A percentile compares a stretch with the other conserved stretches of the same genome.
Conservation (phyloP, 2,329 filamentous ascomycete species). For the Monosporascus sp. region DNA sequence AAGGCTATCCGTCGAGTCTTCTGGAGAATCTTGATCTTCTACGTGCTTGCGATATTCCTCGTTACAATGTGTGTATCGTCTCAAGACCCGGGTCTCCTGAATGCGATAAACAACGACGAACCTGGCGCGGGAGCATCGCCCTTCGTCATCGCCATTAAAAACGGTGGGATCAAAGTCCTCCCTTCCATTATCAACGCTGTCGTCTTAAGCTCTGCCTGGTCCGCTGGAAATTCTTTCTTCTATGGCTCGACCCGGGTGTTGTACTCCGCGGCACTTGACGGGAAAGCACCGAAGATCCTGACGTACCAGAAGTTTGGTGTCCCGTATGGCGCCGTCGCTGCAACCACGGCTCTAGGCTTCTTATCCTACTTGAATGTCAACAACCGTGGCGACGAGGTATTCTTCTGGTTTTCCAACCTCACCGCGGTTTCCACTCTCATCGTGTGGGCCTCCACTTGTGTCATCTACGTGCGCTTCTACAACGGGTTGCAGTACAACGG, state of each 20-base stretch:
- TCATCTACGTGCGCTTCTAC: slow-evolving; percentile 66
- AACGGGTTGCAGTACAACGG: slow-evolving; percentile 60
- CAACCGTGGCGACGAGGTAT: slow-evolving; percentile 38
- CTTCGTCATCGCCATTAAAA: slow-evolving; percentile 60
- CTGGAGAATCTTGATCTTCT: slow-evolving; percentile 62
- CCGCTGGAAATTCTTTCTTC: slow-evolving; percentile 27
- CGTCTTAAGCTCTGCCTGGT: slow-evolving; percentile 43
- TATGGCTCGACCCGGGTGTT: slow-evolving; percentile 28
- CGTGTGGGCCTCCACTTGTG: slow-evolving; percentile 61
- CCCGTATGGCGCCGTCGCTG: slow-evolving; percentile 51
- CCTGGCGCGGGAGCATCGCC: slow-evolving; percentile 38
- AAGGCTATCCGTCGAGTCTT: slow-evolving; percentile 64
- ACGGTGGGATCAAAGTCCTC: slow-evolving; percentile 55
- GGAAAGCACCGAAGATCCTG: slow-evolving; percentile 46
- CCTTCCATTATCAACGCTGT: slow-evolving; percentile 64
- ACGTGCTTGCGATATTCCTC: slow-evolving; percentile 57
- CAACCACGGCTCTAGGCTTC: slow-evolving; percentile 56
- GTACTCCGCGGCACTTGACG: slow-evolving; percentile 43
- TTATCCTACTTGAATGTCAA: slow-evolving; percentile 60
- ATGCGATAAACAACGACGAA: slow-evolving; percentile 20
- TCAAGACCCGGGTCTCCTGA: slow-evolving; percentile 24
- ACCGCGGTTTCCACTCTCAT: slow-evolving; percentile 66
- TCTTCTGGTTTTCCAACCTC: slow-evolving; percentile 43
- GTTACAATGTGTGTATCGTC: slow-evolving; percentile 30
- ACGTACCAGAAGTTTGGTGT: slow-evolving; percentile 52